Evolutionary conservation across 345 rosid genomes (phyloP).

Genomic region (Psidium guajava): DNA sequence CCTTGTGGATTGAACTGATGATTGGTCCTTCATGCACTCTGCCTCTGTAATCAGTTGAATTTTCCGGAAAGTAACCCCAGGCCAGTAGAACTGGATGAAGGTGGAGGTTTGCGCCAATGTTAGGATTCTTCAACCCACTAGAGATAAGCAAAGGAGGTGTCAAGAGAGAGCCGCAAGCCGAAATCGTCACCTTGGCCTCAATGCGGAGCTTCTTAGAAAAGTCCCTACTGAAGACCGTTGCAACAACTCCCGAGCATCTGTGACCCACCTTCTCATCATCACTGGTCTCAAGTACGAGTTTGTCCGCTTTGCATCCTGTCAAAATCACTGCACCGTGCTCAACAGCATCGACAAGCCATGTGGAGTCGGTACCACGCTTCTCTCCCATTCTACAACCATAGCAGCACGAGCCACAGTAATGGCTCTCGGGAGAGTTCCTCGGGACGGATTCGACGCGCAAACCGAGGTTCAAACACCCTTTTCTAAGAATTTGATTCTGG

Average conservation of each 20-base stretch:
- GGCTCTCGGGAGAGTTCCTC: slow-evolving; percentile 6
- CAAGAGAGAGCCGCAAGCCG: slow-evolving; percentile 11
- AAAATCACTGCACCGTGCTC: slow-evolving; percentile 8
- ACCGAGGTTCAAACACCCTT: slow-evolving; percentile 9
- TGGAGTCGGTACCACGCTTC: slow-evolving; percentile 3
- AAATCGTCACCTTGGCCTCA: slow-evolving; percentile 11
- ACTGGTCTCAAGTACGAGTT: background rate
- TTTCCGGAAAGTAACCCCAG: slow-evolving; percentile 16
- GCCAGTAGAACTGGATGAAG: slow-evolving; percentile 3
- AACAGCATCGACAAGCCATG: slow-evolving; percentile 16
- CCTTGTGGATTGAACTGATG: slow-evolving; percentile 44
- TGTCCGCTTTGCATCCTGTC: slow-evolving; percentile 12
- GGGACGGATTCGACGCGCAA: background rate
- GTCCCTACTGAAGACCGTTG: background rate
- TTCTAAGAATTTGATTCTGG: slow-evolving; percentile 9
- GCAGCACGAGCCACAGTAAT: slow-evolving; percentile 11
- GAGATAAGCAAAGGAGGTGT: slow-evolving; percentile 9
- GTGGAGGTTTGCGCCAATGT: slow-evolving; percentile 9
- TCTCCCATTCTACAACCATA: slow-evolving; percentile 10
- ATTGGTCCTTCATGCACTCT: slow-evolving; percentile 48
- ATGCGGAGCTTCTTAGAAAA: slow-evolving; percentile 1
- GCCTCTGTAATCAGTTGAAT: background rate
- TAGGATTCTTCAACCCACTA: slow-evolving; percentile 13
- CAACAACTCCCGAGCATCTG: slow-evolving; percentile 5
- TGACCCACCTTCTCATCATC: background rate